Base-by-base conservation (phyloP, 257 asterid genomes). In the Striga asiatica region DNA sequence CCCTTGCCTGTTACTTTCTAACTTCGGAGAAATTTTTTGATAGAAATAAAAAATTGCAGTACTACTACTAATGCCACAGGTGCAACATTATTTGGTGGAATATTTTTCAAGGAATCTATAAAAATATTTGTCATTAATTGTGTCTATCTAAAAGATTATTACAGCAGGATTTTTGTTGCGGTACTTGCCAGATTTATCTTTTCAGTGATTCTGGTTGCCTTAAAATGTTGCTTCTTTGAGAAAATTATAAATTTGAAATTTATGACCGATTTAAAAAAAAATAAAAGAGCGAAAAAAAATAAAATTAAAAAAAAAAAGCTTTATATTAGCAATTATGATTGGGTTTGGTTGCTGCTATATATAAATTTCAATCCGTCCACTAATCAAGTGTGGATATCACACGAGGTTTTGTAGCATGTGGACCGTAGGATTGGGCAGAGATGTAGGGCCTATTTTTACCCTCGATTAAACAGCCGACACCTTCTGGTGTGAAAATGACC, bases 401-500 rank as follows among this genome's bases (percentile, higher is more conserved):
- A n/a, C n/a, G n/a, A n/a, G n/a, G n/a, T n/a, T n/a, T n/a, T n/a
- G n/a, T 29, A 29, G 8, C 6, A 22, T 51, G 22, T 32, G 13
- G 58, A 42, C 56, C 62, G 69, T 61, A 59, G 48, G 68, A 60
- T 35, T 28, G 62, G 58, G 50, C 66, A 60, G 37, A 60, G 22
- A 58, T 62, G 59, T 43, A 62, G 76, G 64, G 67, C 18, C 14
- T 8, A n/a, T 23, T 45, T n/a, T 62, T 52, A 51, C 67, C 71
- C 35, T 56, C 14, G 50, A 68, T 50, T 53, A 52, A 74, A 71
- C 78, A 66, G 35, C 66, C 54, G 19, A 45, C 83, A 64, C 64
- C 51, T 19, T 54, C 83, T 78, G 79, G 21, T 57, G 29, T 28
- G 78, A 78, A 55, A 78, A 69, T 56, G 83, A 81, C 86, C 73